Percentiles rank a stretch among this genome's conserved stretches.
Conservation (phyloP, 2,329 filamentous ascomycete genomes). For the Coniella lustricola region DNA sequence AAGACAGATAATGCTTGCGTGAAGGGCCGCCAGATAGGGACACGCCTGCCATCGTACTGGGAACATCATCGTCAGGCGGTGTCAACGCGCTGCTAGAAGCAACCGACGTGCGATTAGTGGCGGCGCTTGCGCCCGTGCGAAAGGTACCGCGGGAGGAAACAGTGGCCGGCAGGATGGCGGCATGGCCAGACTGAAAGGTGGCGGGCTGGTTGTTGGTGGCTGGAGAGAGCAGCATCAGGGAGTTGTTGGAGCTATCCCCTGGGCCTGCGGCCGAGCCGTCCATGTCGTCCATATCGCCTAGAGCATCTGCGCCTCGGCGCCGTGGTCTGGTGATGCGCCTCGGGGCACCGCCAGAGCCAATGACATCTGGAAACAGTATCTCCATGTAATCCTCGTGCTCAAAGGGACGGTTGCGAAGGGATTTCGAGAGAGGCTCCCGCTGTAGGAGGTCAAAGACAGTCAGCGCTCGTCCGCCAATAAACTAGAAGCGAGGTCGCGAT, state of each 20-base stretch:
- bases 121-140: conserved; percentile 27
- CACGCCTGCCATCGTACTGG: conserved; percentile 8
- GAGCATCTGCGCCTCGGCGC: conserved; percentile 40
- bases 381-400: conserved; percentile 57
- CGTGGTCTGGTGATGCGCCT: conserved; percentile 52
- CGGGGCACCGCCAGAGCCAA: conserved; percentile 52
- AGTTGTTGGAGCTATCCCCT: conserved; percentile 24
- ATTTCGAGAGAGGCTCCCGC: conserved; percentile 52
- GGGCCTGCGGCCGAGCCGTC: conserved; percentile 32
- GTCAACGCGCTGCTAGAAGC: conserved; percentile 41
- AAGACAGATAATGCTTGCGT: conserved; percentile 34
- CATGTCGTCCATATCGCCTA: conserved; percentile 35
- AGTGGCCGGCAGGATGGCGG: conserved; percentile 19
- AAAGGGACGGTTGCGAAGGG: conserved; percentile 49
- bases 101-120: conserved; percentile 34
- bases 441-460: conserved; percentile 23
- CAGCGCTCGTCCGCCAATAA: conserved; percentile 12
- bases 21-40: conserved; percentile 20
- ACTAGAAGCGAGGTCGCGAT: not conserved
- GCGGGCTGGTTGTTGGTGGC: conserved; percentile 20
- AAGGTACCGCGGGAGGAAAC: conserved; percentile 13
- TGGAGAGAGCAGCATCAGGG: conserved; percentile 35
- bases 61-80: conserved; percentile 45
- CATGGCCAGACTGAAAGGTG: conserved; percentile 20
- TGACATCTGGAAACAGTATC: conserved; percentile 52